These are phyloP conservation scores for Trichosanthes cucumerina DNA, from an alignment of 306 rosid genomes.

Conservation along the genomic window DNA sequence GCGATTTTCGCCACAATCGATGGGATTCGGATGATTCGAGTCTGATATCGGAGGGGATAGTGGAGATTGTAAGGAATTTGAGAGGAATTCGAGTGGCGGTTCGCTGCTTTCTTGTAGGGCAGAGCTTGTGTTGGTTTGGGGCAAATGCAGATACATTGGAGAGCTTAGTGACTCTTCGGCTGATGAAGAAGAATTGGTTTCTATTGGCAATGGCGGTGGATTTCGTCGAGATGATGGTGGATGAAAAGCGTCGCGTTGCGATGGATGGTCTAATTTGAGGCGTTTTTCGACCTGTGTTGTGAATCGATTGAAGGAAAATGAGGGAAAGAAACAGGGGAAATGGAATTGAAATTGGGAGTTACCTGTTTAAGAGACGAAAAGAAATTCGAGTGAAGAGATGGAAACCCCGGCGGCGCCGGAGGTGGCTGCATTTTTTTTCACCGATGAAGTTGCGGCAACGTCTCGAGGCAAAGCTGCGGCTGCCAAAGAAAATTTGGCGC, in stretches of 20 bases:
- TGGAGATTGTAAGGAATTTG: conserved; percentile 38
- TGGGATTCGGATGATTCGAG: conserved; percentile 2
- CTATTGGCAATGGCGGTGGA: conserved; percentile 13
- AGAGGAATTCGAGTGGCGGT: conserved; percentile 52
- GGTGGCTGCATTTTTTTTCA: conserved; percentile 9
- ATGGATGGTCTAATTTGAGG: conserved; percentile 41
- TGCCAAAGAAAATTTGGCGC: no score
- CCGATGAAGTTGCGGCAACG: neutral
- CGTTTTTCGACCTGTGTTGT: conserved; percentile 61
- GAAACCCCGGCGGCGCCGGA: conserved; percentile 18
- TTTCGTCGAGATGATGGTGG: neutral
- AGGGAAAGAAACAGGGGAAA: neutral
- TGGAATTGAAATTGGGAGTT: neutral
- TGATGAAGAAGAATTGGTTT: conserved; percentile 4
- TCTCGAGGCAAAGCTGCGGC: no score
- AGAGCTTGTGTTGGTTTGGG: conserved; percentile 6
- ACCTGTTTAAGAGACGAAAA: conserved; percentile 76
- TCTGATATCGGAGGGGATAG: neutral
- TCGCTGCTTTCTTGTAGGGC: conserved; percentile 35
- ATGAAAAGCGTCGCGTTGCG: neutral
- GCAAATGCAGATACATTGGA: conserved; percentile 40
- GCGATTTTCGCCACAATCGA: conserved; percentile 1
- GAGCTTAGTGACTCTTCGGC: conserved; percentile 37
- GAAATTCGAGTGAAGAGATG: conserved; percentile 53
- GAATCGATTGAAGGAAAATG: neutral